Evolutionary conservation across 176 grass and related monocot species (phyloP).

Genomic region (maize (Zea mays)): Zm-B73-REFERENCE-NAM-5.0 NC_050105.1:88767501-88768000

Average conservation of each 20-base stretch:
- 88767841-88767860: slow-evolving; percentile 56
- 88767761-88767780: slow-evolving; percentile 60
- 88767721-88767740: slow-evolving; percentile 52
- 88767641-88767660: slow-evolving; percentile 88
- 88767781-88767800: slow-evolving; percentile 59
- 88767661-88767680: slow-evolving; percentile 70
- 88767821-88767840: slow-evolving; percentile 72
- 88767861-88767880: slow-evolving; percentile 68
- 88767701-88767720: slow-evolving; percentile 99
- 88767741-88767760: slow-evolving; percentile 21
- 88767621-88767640: not conserved
- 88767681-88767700: slow-evolving; percentile 2
- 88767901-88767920: slow-evolving; percentile 72
- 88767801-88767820: slow-evolving; percentile 48
- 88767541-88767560: slow-evolving; percentile 51
- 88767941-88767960: slow-evolving; percentile 59
- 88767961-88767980: slow-evolving; percentile 65
- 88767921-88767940: slow-evolving; percentile 86
- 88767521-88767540: slow-evolving; percentile 59
- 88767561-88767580: slow-evolving; percentile 83
- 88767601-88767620: slow-evolving; percentile 56
- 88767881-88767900: slow-evolving; percentile 83
- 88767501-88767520: slow-evolving; percentile 42
- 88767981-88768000: slow-evolving; percentile 86
- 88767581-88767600: slow-evolving; percentile 79